Evolutionary conservation across 2,329 filamentous ascomycete species (phyloP), one percentile per base, ranked within the genome.

Genomic region (Pseudogymnoascus sp.): DNA sequence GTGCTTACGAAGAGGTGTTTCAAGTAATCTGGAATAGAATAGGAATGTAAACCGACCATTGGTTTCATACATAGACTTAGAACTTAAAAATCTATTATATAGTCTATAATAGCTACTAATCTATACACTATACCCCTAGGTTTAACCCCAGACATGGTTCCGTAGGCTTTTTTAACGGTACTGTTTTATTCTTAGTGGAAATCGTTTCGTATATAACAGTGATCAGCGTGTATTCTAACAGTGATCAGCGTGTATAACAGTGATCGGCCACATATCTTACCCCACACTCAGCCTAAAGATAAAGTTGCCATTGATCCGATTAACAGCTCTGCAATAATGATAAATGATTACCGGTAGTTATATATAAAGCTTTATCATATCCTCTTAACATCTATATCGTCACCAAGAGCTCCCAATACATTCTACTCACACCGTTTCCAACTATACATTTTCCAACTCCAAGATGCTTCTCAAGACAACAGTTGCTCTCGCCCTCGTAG

Each of bases 271-370:
- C 14, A 54, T 31, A 54, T 54, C 48, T 54, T 54, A 54, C 23
- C 25, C 48, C n/a, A 31, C n/a, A 54, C 48, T 54, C 48, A 54
- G 48, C 48, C 48, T 54, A 54, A 54, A 54, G 25, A 31, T 54
- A 3, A 11, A 28, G 25, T 7, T 54, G 48, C 48, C 48, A 54
- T 54, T 54, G 25, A 54, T 54, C 48, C 48, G 48, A 54, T 54
- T 19, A n/a, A 54, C n/a, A 54, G 8, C 14, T 31, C 4, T 54
- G 23, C 14, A 31, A 13, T 31, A 54, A 54, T 19, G 25, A 31
- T 8, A 31, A 54, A 31, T 31, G 8, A 54, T 54, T 11, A 6
- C 48, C n/a, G 14, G 48, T 11, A 11, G 25, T 16, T 54, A 10
- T 54, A 31, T 54, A 54, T 54, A 54, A 54, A 54, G 48, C 48